Conservation (phyloP, 2,329 filamentous ascomycete species). For the Botrytis elliptica region DNA sequence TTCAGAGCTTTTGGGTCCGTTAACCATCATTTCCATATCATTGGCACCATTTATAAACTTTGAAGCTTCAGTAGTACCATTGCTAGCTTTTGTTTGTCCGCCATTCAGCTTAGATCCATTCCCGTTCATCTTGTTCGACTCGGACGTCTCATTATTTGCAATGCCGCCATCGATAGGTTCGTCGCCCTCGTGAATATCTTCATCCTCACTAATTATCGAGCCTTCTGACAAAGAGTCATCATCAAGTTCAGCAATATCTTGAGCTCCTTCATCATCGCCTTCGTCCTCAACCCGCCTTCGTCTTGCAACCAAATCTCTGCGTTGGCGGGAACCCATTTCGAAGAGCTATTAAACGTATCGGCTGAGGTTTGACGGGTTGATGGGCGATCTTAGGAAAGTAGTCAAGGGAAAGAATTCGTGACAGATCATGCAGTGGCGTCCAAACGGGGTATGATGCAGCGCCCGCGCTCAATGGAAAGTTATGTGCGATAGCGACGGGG, state of each 20-base stretch:
- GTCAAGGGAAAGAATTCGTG: conserved; percentile 34
- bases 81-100: conserved; percentile 32
- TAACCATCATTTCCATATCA: conserved; percentile 60
- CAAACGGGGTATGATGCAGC: conserved; percentile 35
- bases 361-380: conserved; percentile 38
- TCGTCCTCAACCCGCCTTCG: conserved; percentile 69
- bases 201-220: conserved; percentile 61
- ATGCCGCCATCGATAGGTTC: conserved; percentile 65
- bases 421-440: conserved; percentile 40
- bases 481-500: conserved; percentile 27
- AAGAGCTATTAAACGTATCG: conserved; percentile 33
- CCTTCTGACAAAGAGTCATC: conserved; percentile 67
- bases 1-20: conserved; percentile 43
- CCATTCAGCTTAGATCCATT: conserved; percentile 39
- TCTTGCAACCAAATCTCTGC: conserved; percentile 65
- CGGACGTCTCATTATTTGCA: conserved; percentile 47
- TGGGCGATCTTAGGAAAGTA: conserved; percentile 35
- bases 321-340: conserved; percentile 54
- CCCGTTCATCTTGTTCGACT: conserved; percentile 37
- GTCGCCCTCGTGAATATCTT: conserved; percentile 59
- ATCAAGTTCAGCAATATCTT: conserved; percentile 56
- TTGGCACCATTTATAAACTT: conserved; percentile 43
- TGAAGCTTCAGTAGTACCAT: conserved; percentile 40
- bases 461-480: conserved; percentile 39
- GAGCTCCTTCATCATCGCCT: conserved; percentile 64